Evolutionary conservation across 768 basidiomycete genomes (phyloP), one percentile per base, ranked within the genome.

Genomic region (Rhodotorula toruloides): DNA sequence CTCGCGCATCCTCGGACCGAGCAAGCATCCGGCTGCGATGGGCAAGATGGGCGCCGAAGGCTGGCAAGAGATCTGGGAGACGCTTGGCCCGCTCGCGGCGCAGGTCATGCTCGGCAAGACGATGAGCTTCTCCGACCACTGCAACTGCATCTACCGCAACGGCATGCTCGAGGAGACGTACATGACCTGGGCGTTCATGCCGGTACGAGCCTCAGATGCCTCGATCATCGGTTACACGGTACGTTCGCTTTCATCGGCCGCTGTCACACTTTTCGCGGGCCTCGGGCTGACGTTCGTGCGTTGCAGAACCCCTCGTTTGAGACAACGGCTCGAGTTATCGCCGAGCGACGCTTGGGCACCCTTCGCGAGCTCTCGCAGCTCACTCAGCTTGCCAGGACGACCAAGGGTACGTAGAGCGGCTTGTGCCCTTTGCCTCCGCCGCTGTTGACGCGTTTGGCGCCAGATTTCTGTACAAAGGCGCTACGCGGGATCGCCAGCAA

Each of bases 131-230:
- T 14, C n/a, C 10, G 58, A 63, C 49, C 62, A 64, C 43, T 56
- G 44, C 49, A 49, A 64, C 54, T 61, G 54, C 54, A 50, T 68
- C 42, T 25, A 36, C 27, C 56, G 43, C 32, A 48, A 47, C 44
- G 62, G 67, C 31, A 46, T 49, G 54, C 55, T 63, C 47, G 67
- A 68, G 40, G 68, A 69, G 44, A 69, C 68, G 13, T 69, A 62
- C 31, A 52, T 55, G 34, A 54, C 61, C 3, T 68, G 58, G 57
- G 54, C 61, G 8, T 63, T 59, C 46, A 46, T 58, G 6, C 57
- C 61, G 14, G 40, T 68, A 17, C 61, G 67, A 22, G 58, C 59
- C 27, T 42, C 50, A 27, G 31, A 48, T 2, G 58, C 47, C 25
- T 27, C n/a, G 22, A 34, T 68, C 39, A 37, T 68, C 25, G 67